Conservation (phyloP, 805 yeast species). For the Saturnispora bothae region DNA sequence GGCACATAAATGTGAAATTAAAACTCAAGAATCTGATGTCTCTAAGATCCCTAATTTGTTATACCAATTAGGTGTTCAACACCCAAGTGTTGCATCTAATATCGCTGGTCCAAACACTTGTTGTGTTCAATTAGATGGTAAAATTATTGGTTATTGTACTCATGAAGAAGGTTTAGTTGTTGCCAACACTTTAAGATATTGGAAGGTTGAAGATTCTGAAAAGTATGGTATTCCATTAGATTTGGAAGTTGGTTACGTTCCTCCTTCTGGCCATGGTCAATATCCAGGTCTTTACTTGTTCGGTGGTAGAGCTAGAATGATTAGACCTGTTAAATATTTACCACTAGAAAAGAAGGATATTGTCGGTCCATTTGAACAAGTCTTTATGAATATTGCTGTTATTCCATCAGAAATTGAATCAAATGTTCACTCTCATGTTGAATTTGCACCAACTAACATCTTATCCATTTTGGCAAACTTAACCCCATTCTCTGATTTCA, state of each 20-base stretch:
- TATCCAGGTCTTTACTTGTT: slow-evolving; percentile 91
- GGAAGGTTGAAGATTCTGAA: slow-evolving; percentile 73
- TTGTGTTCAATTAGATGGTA: slow-evolving; percentile 91
- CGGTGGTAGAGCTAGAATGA: slow-evolving; percentile 90
- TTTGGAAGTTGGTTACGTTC: slow-evolving; percentile 90
- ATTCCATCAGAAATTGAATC: slow-evolving; percentile 82
- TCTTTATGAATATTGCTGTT: slow-evolving; percentile 91
- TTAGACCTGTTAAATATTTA: slow-evolving; percentile 87
- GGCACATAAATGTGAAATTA: slow-evolving; percentile 86
- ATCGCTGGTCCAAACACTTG: slow-evolving; percentile 76
- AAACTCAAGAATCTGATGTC: slow-evolving; percentile 69
- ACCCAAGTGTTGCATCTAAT: slow-evolving; percentile 58
- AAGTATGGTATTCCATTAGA: slow-evolving; percentile 67
- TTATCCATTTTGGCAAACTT: slow-evolving; percentile 90
- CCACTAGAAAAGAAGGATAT: slow-evolving; percentile 77
- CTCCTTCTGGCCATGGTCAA: slow-evolving; percentile 93
- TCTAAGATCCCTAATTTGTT: slow-evolving; percentile 58
- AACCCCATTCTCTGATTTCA: slow-evolving; percentile 97
- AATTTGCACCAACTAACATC: slow-evolving; percentile 88
- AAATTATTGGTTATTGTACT: slow-evolving; percentile 86
- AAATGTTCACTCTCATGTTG: slow-evolving; percentile 84
- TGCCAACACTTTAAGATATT: slow-evolving; percentile 81
- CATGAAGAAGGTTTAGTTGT: slow-evolving; percentile 79
- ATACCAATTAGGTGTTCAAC: slow-evolving; percentile 67
- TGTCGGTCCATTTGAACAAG: slow-evolving; percentile 97